These are phyloP conservation scores for Globisporangium echinulatum DNA, from an alignment of 352 stramenopile species.

Conservation along the genomic window DNA sequence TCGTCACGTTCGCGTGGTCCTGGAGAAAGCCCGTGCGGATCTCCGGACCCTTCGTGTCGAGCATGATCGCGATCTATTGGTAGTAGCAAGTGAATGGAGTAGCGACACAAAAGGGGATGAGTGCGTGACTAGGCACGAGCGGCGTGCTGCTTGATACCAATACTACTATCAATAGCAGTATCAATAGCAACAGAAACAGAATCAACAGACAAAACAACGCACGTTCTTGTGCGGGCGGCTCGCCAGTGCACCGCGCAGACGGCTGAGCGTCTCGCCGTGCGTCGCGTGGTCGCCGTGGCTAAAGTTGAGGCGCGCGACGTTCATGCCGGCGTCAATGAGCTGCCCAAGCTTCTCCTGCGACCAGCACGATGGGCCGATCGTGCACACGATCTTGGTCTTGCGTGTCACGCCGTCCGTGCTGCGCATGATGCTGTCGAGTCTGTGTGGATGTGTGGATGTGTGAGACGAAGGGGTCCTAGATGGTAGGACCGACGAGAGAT, in stretches of 20 bases:
- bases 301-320: constrained; percentile 98
- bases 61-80: constrained; percentile 78
- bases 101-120: not conserved
- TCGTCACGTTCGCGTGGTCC: constrained; percentile 54
- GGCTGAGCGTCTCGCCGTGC: constrained; percentile 61
- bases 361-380: constrained; percentile 89
- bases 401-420: constrained; percentile 46
- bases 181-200: too few relatives aligned
- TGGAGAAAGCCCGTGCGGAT: constrained; percentile 90
- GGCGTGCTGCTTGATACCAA: too few relatives aligned
- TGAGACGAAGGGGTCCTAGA: too few relatives aligned
- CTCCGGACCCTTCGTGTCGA: constrained; percentile 96
- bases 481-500: not conserved
- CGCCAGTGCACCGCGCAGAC: constrained; percentile 54
- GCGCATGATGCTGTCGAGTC: constrained; percentile 50
- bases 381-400: constrained; percentile 91
- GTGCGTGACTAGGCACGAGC: not conserved
- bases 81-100: not conserved
- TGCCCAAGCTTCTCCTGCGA: constrained; percentile 90
- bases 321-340: constrained; percentile 91
- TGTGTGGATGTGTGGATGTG: constrained; percentile 3
- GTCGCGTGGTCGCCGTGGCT: constrained; percentile 95
- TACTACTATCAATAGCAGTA: not conserved
- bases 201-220: constrained; percentile 1
- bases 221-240: constrained; percentile 66